Evolutionary conservation across 306 rosid genomes (phyloP).

Genomic region (Arachis stenosperma): DNA sequence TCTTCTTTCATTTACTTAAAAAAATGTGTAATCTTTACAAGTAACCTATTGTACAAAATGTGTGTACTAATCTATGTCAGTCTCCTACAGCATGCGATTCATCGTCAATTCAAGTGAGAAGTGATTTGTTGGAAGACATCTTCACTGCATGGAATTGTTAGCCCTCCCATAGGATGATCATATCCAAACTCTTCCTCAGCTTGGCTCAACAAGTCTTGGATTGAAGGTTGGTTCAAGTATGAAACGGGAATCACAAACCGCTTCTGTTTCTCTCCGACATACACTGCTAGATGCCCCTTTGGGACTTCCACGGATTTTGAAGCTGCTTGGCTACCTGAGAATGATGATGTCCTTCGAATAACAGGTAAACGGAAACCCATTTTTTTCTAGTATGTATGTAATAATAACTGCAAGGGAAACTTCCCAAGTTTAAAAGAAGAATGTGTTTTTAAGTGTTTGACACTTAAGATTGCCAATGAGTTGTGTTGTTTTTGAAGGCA

Average conservation of each 20-base stretch:
- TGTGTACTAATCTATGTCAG: constrained; percentile 28
- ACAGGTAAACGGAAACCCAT: constrained; percentile 43
- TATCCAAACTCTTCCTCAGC: constrained; percentile 45
- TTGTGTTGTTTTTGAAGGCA: constrained; percentile 7
- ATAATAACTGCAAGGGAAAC: not conserved
- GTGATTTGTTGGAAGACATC: constrained; percentile 28
- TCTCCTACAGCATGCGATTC: constrained; percentile 7
- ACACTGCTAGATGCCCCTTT: constrained; percentile 55
- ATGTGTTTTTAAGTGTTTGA: not conserved
- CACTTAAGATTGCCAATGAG: not conserved
- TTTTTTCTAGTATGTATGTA: not conserved
- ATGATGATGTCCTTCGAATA: constrained; percentile 25
- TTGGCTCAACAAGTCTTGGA: constrained; percentile 41
- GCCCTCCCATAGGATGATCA: constrained; percentile 49
- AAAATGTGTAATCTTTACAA: not conserved
- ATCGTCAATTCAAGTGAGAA: constrained; percentile 33
- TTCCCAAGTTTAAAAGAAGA: not conserved
- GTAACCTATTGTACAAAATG: constrained; percentile 9
- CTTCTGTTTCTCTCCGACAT: constrained; percentile 54
- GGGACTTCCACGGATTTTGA: constrained; percentile 35
- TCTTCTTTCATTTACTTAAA: not conserved
- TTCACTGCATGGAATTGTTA: constrained; percentile 42
- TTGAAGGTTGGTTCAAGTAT: constrained; percentile 39
- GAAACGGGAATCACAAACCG: constrained; percentile 46
- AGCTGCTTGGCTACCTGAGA: constrained; percentile 25